A percentile compares a stretch with the other conserved stretches of the same genome.
phyloP scores from a whole-genome alignment of 176 grass and related monocot species.

The Carex parvula region DNA sequence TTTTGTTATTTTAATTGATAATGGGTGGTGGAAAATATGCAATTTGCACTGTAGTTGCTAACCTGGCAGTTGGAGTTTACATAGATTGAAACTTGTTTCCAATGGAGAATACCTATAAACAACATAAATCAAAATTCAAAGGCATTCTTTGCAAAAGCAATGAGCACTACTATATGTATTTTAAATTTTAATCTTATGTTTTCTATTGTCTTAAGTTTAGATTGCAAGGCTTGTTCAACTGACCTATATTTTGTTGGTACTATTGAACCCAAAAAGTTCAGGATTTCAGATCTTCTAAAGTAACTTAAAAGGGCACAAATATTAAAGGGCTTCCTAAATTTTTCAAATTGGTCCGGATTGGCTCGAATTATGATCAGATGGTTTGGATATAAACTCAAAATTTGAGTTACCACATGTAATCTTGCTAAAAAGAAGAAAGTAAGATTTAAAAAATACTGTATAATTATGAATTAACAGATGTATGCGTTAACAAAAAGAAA shows the following conservation, averaged over 20 bases:
- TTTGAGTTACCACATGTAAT: too few species aligned
- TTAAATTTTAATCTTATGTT: not conserved
- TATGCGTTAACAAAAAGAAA: not conserved
- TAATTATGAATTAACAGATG: not conserved
- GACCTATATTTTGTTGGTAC: not conserved
- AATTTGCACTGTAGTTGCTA: not conserved
- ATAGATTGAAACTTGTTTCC: slow-evolving; percentile 77
- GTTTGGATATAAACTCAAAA: too few species aligned
- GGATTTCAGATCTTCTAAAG: too few species aligned
- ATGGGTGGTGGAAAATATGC: not conserved
- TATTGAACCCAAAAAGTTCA: not conserved
- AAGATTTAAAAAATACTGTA: not conserved
- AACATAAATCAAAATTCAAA: not conserved
- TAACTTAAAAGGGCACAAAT: too few species aligned
- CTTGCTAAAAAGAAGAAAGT: not conserved
- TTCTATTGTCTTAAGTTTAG: not conserved
- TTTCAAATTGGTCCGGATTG: too few species aligned
- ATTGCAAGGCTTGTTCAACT: not conserved
- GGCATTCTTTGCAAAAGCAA: not conserved
- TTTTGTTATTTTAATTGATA: not conserved
- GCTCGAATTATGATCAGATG: too few species aligned
- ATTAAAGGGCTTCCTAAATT: too few species aligned
- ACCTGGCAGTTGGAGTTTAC: slow-evolving; percentile 71
- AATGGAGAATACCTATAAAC: slow-evolving; percentile 69
- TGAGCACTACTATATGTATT: not conserved